Evolutionary conservation across 2,329 filamentous ascomycete genomes (phyloP), one percentile per base, ranked within the genome.

Genomic region (Epichloe glyceriae): DNA sequence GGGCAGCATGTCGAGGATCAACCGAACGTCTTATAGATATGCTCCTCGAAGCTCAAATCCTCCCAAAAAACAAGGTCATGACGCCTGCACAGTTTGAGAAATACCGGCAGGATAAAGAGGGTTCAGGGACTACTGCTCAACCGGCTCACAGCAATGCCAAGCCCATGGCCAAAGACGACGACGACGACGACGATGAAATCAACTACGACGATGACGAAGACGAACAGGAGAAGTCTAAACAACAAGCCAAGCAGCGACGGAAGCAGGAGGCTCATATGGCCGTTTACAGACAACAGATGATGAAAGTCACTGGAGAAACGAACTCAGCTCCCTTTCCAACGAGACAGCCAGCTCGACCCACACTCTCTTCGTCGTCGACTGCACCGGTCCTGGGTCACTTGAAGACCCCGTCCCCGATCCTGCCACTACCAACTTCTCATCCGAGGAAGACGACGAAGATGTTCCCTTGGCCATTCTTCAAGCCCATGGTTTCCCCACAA

Each of bases 261-360:
- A 93, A 90, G 72, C 89, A 95, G 64, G 88, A 95, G 66, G 89
- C 89, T 12, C 88, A 93, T 64, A 83, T 95, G 73, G 78, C 88
- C 1, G 84, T 95, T 2, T 95, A 95, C 65, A 80, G 89, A 52
- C 89, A 95, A 65, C 86, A 93, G 67, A 95, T 95, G 89, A 95
- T 91, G 86, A 95, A 95, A 68, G 85, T 93, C 33, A 94, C 88
- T 1, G 89, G 89, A 46, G 87, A 91, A 58, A 70, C 80, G 20
- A 65, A 74, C 4, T 46, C 55, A 5, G 46, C 54, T 7, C 40
- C 57, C 5, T 22, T 53, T 8, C 47, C 54, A 12, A 15, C 37
- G 12, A 51, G 46, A 42, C 52, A 74, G 14, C 61, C 70, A 11
- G 65, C 74, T 26, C 78, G 80, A n/a, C 74, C 79, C 14, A 70